Base-by-base conservation (phyloP, 805 yeast genomes). In the Candida sonorensis region DNA sequence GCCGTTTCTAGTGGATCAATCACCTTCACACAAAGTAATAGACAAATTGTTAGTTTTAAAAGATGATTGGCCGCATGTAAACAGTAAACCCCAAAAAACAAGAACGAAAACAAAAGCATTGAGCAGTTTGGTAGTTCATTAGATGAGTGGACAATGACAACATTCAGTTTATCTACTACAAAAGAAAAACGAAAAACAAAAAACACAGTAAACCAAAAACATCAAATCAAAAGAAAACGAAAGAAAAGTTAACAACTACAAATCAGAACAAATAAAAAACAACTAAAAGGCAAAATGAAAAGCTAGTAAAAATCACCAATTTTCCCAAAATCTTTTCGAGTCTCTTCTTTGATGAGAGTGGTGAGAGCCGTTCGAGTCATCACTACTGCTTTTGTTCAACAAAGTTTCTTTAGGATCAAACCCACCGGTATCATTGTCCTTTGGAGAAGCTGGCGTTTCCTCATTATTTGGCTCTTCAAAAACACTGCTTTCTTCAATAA, bases 401-500 rank as follows among this genome's bases (percentile, higher is more conserved):
- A 35, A 21, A 9, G 29, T 19, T 7, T 43, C 38, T 10, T 33
- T 26, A 17, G 33, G 37, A 24, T 32, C n/a, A n/a, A n/a, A 33
- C 27, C 33, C 29, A 19, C 31, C 33, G 20, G 20, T 22, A 17
- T 32, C 35, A 17, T 19, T 25, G 17, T 34, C 40, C n/a, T 15
- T 20, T 5, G 24, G 31, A 11, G 19, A 23, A 20, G 12, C 26
- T 10, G 17, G 8, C 10, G 19, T 14, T 21, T 22, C 25, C 13
- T 27, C 25, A 16, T 29, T 48, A 5, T 34, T 44, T 12, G 34
- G 32, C 8, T 48, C 56, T 23, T 56, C 61, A 15, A 72, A 75
- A 25, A 64, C 62, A 35, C 62, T 69, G 40, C 49, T 50, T 26
- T 72, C 79, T 46, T 81, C 90, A 47, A 86, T 85, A 39, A 86